These are phyloP conservation scores for Zymoseptoria brevis DNA, from an alignment of 2,329 filamentous ascomycete genomes.

Conservation along the genomic window DNA sequence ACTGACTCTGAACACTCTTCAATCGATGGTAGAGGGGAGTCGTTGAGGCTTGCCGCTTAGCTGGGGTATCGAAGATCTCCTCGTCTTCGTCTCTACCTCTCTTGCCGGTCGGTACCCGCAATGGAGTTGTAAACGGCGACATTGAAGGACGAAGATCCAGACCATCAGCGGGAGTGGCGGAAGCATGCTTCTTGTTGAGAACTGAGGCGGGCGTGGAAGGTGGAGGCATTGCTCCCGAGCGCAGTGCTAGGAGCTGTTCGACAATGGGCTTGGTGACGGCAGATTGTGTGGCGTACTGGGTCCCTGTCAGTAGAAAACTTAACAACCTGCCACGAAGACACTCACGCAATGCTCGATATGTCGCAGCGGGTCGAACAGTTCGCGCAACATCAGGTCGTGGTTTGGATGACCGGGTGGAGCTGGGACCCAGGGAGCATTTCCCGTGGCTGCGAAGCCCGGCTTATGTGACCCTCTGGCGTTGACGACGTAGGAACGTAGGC, in stretches of 20 bases:
- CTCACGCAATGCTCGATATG: constrained; percentile 18
- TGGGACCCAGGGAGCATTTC: constrained; percentile 18
- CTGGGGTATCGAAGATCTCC: constrained; percentile 9
- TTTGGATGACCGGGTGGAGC: constrained; percentile 9
- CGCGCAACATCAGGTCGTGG: constrained; percentile 18
- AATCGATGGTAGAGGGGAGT: constrained; percentile 9
- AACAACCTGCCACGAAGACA: background rate
- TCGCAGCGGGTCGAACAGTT: constrained; percentile 23
- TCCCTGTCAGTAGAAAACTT: background rate
- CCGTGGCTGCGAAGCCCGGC: constrained; percentile 9
- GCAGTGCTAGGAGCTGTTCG: constrained; percentile 9
- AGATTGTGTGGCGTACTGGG: constrained; percentile 4
- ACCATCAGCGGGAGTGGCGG: constrained; percentile 10
- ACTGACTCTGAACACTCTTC: constrained; percentile 15
- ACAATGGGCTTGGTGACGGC: background rate
- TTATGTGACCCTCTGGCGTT: constrained; percentile 12
- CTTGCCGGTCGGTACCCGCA: background rate
- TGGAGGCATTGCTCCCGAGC: constrained; percentile 15
- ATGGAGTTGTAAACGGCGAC: constrained; percentile 13
- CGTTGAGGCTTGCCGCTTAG: constrained; percentile 5
- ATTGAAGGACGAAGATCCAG: constrained; percentile 12
- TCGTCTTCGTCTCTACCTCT: constrained; percentile 4
- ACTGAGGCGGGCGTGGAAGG: constrained; percentile 16
- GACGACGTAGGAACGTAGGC: constrained; percentile 19
- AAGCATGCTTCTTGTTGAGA: constrained; percentile 6